These are phyloP conservation scores for Fusarium illudens DNA, from an alignment of 2,329 filamentous ascomycete species.

Conservation along the genomic window DNA sequence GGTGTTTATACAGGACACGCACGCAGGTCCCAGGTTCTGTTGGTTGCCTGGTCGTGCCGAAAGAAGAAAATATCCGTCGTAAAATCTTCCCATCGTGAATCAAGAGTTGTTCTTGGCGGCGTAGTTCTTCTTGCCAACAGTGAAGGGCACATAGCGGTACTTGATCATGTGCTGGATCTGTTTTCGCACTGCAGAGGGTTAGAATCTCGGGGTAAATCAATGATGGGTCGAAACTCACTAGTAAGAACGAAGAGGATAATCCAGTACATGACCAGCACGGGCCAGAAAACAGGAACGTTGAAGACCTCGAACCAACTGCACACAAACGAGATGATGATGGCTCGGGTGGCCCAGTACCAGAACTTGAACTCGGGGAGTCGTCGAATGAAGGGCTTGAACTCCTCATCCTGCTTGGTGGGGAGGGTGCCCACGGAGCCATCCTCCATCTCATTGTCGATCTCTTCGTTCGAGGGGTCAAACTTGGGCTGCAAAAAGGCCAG, in stretches of 20 bases:
- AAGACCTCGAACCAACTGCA: conserved; percentile 96
- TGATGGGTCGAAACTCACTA: conserved; percentile 68
- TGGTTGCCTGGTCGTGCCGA: conserved; percentile 27
- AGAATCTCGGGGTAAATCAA: not conserved
- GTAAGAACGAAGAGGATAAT: conserved; percentile 95
- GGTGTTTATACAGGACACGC: conserved; percentile 42
- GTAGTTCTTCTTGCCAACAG: conserved; percentile 88
- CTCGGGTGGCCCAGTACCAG: conserved; percentile 95
- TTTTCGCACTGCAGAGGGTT: conserved; percentile 77
- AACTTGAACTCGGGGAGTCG: conserved; percentile 99
- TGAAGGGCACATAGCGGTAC: conserved; percentile 97
- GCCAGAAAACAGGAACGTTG: conserved; percentile 99
- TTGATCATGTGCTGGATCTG: conserved; percentile 99
- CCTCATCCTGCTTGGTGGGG: conserved; percentile 94
- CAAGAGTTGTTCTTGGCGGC: conserved; percentile 67
- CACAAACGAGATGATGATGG: conserved; percentile 80
- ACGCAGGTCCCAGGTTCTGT: conserved; percentile 25
- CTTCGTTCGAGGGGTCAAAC: conserved; percentile 95
- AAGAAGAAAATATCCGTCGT: conserved; percentile 22
- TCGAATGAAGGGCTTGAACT: conserved; percentile 97
- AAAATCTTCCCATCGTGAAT: conserved; percentile 8
- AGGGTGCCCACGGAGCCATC: conserved; percentile 84
- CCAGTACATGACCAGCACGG: conserved; percentile 98
- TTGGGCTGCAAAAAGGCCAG: conserved; percentile 98
- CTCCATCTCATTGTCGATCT: conserved; percentile 93